Conservation (phyloP, 2,329 filamentous ascomycete genomes). For the Grosmannia clavigera region DNA sequence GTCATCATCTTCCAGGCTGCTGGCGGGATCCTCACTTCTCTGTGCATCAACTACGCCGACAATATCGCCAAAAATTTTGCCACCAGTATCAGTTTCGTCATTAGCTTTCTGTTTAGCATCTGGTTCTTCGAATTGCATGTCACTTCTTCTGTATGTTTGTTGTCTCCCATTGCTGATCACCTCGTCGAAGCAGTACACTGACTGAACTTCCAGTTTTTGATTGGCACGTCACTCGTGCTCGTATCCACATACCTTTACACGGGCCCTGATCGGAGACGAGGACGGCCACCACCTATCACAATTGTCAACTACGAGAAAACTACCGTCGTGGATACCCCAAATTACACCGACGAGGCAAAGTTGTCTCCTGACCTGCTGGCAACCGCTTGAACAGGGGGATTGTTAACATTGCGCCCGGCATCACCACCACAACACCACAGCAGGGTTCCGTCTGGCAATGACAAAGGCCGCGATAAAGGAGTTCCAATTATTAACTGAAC, state of each 20-base stretch:
- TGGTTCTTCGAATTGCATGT: constrained; percentile 74
- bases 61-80: constrained; percentile 93
- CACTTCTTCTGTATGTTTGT: constrained; percentile 52
- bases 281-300: constrained; percentile 51
- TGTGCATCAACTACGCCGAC: constrained; percentile 72
- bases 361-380: constrained; percentile 30
- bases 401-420: constrained; percentile 33
- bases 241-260: constrained; percentile 79
- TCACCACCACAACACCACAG: constrained; percentile 28
- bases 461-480: constrained; percentile 26
- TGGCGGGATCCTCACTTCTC: constrained; percentile 71
- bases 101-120: constrained; percentile 76
- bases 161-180: background rate
- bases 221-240: constrained; percentile 69
- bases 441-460: constrained; percentile 23
- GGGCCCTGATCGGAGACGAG: constrained; percentile 45
- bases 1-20: constrained; percentile 72
- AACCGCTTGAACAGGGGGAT: constrained; percentile 21
- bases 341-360: constrained; percentile 19
- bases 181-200: background rate
- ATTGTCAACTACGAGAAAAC: constrained; percentile 71
- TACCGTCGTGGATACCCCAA: constrained; percentile 39
- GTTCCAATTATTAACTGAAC: background rate
- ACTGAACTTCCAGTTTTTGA: constrained; percentile 51
- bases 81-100: constrained; percentile 78